A percentile compares a stretch with the other conserved stretches of the same genome.
Conservation (phyloP, 1,139 yeast genomes). For the Hanseniaspora gamundiae region DNA sequence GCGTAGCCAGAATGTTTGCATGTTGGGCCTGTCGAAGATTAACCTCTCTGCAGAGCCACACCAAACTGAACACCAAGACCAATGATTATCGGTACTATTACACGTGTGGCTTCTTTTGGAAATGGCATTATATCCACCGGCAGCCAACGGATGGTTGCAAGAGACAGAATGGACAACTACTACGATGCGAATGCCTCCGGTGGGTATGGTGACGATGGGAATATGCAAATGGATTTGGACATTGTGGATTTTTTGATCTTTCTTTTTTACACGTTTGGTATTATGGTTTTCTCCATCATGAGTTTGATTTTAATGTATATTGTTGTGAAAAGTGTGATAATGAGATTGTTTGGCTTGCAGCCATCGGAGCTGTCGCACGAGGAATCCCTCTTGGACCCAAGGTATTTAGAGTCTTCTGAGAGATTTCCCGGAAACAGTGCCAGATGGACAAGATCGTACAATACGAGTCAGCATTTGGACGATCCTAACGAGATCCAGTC, state of each 20-base stretch:
- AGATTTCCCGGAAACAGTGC: constrained; percentile 6
- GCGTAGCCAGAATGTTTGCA: too few species aligned
- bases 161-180: background rate
- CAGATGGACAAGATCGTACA: background rate
- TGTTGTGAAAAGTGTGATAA: constrained; percentile 13
- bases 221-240: background rate
- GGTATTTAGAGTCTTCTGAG: constrained; percentile 9
- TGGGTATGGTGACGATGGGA: background rate
- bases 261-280: constrained; percentile 16
- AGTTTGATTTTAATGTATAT: constrained; percentile 16
- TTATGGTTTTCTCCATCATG: constrained; percentile 16
- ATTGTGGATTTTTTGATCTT: constrained; percentile 5
- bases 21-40: too few species aligned
- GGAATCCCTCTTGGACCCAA: background rate
- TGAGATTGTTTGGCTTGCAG: constrained; percentile 13
- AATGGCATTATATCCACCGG: background rate
- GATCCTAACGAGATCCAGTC: constrained; percentile 39
- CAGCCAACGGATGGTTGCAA: background rate
- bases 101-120: background rate
- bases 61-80: too few species aligned
- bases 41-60: too few species aligned
- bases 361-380: background rate
- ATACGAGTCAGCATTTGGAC: constrained; percentile 29
- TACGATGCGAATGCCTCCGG: background rate
- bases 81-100: background rate